Conservation (phyloP, 371 early-diverging fungal species). For the Mucor indicus region DNA sequence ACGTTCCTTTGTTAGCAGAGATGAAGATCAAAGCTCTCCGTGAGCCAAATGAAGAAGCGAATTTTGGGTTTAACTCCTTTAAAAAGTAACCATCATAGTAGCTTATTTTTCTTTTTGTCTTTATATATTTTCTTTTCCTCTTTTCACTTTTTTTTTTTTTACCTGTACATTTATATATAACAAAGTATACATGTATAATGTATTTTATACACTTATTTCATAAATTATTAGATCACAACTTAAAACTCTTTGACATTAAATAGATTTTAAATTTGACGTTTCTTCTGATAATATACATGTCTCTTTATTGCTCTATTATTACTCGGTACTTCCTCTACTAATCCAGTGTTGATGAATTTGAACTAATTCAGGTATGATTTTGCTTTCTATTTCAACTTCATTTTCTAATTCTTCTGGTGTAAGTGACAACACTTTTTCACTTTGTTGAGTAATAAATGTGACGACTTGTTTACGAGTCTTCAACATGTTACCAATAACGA, state of each 20-base stretch:
- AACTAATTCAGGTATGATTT: constrained; percentile 79
- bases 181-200: no score
- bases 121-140: not conserved
- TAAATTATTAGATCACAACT: no score
- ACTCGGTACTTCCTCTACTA: constrained; percentile 27
- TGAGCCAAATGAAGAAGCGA: constrained; percentile 16
- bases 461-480: constrained; percentile 85
- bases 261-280: not conserved
- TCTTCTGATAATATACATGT: not conserved
- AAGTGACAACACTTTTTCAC: constrained; percentile 62
- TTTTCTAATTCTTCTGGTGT: constrained; percentile 57
- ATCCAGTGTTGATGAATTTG: constrained; percentile 67
- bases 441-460: constrained; percentile 62
- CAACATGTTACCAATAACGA: constrained; percentile 95
- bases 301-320: not conserved
- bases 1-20: constrained; percentile 59
- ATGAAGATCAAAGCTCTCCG: constrained; percentile 34
- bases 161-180: not conserved
- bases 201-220: no score
- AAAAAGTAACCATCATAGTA: not conserved
- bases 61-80: constrained; percentile 12
- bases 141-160: not conserved
- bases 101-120: not conserved
- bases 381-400: constrained; percentile 81
- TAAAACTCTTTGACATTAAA: no score